Conservation (phyloP, 2,329 filamentous ascomycete genomes). For the Aspergillus clavatus region DNA sequence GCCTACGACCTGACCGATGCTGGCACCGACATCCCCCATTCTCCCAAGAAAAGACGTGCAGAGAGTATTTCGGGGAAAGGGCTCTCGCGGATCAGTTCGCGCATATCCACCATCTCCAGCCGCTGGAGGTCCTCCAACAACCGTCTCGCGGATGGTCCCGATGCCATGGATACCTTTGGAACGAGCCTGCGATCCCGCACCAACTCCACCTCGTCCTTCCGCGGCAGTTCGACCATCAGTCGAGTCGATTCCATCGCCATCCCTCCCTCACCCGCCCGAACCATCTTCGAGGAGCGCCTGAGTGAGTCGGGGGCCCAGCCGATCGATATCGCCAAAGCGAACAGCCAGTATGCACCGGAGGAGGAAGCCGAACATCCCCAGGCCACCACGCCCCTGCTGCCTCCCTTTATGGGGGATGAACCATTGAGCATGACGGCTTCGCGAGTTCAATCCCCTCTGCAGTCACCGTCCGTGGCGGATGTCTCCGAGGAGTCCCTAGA, state of each 20-base stretch:
- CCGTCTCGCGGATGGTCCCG: slow-evolving; percentile 32
- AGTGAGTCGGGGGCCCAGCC: slow-evolving; percentile 47
- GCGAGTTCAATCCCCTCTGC: slow-evolving; percentile 70
- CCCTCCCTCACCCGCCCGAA: slow-evolving; percentile 59
- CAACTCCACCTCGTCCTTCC: slow-evolving; percentile 39
- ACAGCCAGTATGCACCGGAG: slow-evolving; percentile 43
- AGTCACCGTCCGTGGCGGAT: slow-evolving; percentile 75
- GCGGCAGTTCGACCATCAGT: slow-evolving; percentile 35
- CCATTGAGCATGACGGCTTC: slow-evolving; percentile 47
- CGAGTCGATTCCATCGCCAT: slow-evolving; percentile 48
- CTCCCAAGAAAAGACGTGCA: slow-evolving; percentile 50
- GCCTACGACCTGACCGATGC: slow-evolving; percentile 54
- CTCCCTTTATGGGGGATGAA: slow-evolving; percentile 66
- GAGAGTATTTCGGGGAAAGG: slow-evolving; percentile 45
- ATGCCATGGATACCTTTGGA: slow-evolving; percentile 25
- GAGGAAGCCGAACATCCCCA: slow-evolving; percentile 55
- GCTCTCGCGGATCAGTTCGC: slow-evolving; percentile 60
- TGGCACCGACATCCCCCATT: slow-evolving; percentile 57
- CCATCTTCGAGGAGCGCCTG: slow-evolving; percentile 54
- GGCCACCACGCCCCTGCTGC: slow-evolving; percentile 77
- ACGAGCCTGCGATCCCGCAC: slow-evolving; percentile 38
- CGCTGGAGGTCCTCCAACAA: slow-evolving; percentile 38
- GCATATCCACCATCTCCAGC: slow-evolving; percentile 69
- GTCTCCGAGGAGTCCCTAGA: slow-evolving; percentile 40
- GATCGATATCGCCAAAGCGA: slow-evolving; percentile 52